phyloP scores from a whole-genome alignment of 2,329 filamentous ascomycete genomes.

The Sporothrix sp. region DNA sequence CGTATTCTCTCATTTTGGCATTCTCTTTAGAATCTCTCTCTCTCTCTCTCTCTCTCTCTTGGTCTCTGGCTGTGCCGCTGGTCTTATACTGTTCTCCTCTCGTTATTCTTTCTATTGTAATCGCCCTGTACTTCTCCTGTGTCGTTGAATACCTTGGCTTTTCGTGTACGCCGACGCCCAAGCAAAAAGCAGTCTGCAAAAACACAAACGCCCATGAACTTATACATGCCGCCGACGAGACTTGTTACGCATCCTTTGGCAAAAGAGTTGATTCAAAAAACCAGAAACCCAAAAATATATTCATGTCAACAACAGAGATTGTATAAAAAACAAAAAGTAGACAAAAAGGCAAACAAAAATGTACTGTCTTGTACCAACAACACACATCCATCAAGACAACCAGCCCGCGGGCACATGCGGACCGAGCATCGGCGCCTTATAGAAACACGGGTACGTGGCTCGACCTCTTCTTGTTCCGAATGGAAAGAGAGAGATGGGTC shows the following conservation, averaged over 20 bases:
- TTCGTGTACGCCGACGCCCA: too few species aligned
- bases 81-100: not conserved
- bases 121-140: not conserved
- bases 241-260: too few species aligned
- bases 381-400: not conserved
- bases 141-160: not conserved
- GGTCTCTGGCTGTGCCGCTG: not conserved
- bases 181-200: too few species aligned
- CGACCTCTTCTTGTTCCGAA: not conserved
- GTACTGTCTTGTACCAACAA: not conserved
- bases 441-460: too few species aligned
- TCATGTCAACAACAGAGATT: constrained; percentile 8
- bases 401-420: not conserved
- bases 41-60: not conserved
- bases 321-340: constrained; percentile 8
- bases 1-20: not conserved
- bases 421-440: too few species aligned
- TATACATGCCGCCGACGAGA: too few species aligned
- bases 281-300: not conserved
- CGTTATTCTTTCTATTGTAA: not conserved
- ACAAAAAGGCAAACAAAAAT: not conserved
- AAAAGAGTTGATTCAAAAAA: not conserved
- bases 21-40: constrained; percentile 1
- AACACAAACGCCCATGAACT: too few species aligned
- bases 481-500: too few species aligned